Base-by-base conservation (phyloP, 352 stramenopile genomes). In the Aphanomyces stellatus region DNA sequence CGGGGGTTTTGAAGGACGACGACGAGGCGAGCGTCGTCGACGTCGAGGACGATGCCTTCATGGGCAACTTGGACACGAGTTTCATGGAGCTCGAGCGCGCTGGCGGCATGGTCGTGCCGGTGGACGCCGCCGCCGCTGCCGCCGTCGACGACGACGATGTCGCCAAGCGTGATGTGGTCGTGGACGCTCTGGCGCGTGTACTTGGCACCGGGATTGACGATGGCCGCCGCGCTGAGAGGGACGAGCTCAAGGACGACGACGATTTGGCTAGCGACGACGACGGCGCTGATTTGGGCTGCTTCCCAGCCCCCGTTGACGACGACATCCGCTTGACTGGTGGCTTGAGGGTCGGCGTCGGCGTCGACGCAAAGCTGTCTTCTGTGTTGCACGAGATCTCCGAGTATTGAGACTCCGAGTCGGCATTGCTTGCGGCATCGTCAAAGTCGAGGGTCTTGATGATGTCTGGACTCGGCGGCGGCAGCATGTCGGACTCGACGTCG, bases 321-420 rank as follows among this genome's bases (percentile, higher is more conserved):
- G 33, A 24, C 1, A 1, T 37, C 4, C 17, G 55, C 33, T 62
- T 46, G 30, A 22, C 51, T 34, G 22, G 55, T 28, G 17, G 41
- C 11, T 8, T 57, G 24, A 33, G 28, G 40, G 22, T 37, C 42
- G 60, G 27, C 27, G 34, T 33, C 24, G 59, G 15, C 40, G 41
- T 42, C 60, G 34, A 34, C 28, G 33, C 27, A 22, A 59, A 67
- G 25, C 41, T 59, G n/a, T 67, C 60, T 25, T 67, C 60, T 11
- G 60, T 67, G 49, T 49, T 2, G 37, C 60, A 67, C 40, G 60
- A 67, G 24, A 67, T 42, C 22, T 67, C 60, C 34, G 60, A 67
- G 30, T 59, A 67, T 41, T 67, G 37, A 8, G 60, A 67, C 19
- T 57, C 49, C 19, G 49, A 57, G 27, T 57, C 49, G 22, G 22